Evolutionary conservation across 2,329 filamentous ascomycete species (phyloP).

Genomic region (Colletotrichum navitas): DNA sequence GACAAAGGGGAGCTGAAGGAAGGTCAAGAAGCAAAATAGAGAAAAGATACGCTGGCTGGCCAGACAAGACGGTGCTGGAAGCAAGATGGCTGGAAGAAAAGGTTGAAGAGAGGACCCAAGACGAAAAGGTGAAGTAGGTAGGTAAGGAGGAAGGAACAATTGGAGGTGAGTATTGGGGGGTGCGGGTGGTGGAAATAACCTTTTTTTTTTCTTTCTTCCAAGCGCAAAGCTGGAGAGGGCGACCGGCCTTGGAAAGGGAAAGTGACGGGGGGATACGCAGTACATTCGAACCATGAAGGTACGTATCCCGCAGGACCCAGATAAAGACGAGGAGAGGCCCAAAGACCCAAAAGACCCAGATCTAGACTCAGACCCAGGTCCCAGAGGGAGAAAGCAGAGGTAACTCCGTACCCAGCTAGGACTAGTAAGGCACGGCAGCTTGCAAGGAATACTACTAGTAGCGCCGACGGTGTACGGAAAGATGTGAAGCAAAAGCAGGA

Average conservation of each 20-base stretch:
- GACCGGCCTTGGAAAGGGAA: constrained; percentile 50
- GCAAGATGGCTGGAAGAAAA: constrained; percentile 22
- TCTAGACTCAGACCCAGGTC: constrained; percentile 17
- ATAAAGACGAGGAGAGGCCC: constrained; percentile 11
- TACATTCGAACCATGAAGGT: constrained; percentile 3
- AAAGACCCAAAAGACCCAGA: constrained; percentile 18
- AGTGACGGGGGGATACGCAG: constrained; percentile 37
- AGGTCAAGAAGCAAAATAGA: constrained; percentile 45
- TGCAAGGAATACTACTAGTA: constrained; percentile 18
- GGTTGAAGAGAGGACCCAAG: constrained; percentile 15
- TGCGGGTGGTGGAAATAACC: constrained; percentile 51
- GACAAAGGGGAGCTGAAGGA: constrained; percentile 41
- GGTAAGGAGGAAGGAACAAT: constrained; percentile 27
- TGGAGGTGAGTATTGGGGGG: constrained; percentile 35
- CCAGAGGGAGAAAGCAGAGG: constrained; percentile 14
- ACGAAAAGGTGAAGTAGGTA: constrained; percentile 32
- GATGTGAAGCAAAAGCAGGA: not conserved
- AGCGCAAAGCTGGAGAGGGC: constrained; percentile 54
- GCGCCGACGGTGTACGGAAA: constrained; percentile 6
- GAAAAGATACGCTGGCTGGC: constrained; percentile 43
- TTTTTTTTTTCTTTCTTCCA: constrained; percentile 51
- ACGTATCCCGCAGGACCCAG: constrained; percentile 7
- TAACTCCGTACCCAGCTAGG: constrained; percentile 22
- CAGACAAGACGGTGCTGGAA: constrained; percentile 32
- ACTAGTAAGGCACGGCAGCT: constrained; percentile 21